phyloP scores from a whole-genome alignment of 768 basidiomycete species.

The Suillus subaureus region DNA sequence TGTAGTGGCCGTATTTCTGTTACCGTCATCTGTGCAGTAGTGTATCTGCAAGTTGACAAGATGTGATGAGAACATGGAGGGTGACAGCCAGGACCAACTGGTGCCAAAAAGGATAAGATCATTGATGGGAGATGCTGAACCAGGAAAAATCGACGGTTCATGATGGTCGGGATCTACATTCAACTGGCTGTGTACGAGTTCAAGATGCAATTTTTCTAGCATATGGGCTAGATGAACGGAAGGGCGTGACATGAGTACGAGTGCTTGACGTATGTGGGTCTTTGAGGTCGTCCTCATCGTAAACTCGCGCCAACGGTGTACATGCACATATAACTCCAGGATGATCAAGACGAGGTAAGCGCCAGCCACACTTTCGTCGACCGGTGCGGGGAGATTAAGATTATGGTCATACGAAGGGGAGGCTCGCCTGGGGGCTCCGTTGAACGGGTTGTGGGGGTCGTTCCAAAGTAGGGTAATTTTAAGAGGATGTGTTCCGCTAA shows the following conservation, averaged over 20 bases:
- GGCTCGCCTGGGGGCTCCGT: neutral
- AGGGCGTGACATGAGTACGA: neutral
- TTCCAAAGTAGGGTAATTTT: neutral
- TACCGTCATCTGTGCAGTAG: neutral
- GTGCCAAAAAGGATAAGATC: neutral
- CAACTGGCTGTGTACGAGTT: neutral
- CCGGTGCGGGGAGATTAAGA: neutral
- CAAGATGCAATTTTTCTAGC: neutral
- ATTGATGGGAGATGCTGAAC: neutral
- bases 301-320: constrained; percentile 1
- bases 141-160: neutral
- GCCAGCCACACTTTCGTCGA: neutral
- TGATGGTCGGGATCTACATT: neutral
- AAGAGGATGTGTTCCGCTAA: neutral
- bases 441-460: neutral
- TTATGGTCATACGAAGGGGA: neutral
- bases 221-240: neutral
- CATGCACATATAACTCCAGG: neutral
- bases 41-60: neutral
- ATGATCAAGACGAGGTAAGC: neutral
- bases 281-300: neutral
- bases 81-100: neutral
- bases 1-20: neutral
- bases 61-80: neutral
- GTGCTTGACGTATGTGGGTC: neutral